Conservation (phyloP, 2,329 filamentous ascomycete species). For the Hymenoscyphus albidus region DNA sequence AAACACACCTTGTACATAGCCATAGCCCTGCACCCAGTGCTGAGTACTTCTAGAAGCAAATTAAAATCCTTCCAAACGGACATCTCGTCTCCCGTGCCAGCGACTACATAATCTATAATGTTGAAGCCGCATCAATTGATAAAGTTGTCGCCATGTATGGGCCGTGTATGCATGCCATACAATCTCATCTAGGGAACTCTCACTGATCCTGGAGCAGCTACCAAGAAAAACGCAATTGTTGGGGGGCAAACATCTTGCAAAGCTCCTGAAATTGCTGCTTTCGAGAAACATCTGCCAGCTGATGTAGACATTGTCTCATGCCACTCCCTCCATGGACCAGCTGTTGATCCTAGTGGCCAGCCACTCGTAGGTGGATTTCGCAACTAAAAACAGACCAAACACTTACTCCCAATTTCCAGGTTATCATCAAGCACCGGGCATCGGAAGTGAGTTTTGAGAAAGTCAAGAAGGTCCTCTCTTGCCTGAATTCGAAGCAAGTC, state of each 20-base stretch:
- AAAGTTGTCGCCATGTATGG: conserved; percentile 83
- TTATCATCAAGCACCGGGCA: conserved; percentile 87
- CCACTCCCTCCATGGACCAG: conserved; percentile 92
- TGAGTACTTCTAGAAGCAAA: conserved; percentile 61
- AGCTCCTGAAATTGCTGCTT: conserved; percentile 89
- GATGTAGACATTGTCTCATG: conserved; percentile 95
- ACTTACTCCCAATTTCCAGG: conserved; percentile 39
- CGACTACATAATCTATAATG: conserved; percentile 98
- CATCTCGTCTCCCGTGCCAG: conserved; percentile 92
- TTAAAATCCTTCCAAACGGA: conserved; percentile 90
- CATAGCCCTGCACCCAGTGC: conserved; percentile 32
- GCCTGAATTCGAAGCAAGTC: conserved; percentile 81
- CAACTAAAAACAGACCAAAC: background rate
- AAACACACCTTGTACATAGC: conserved; percentile 50
- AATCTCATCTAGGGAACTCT: conserved; percentile 6
- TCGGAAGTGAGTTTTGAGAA: conserved; percentile 71
- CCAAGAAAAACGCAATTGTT: conserved; percentile 90
- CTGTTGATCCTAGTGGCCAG: conserved; percentile 82
- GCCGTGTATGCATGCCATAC: conserved; percentile 65
- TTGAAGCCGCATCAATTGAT: conserved; percentile 89
- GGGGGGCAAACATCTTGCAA: conserved; percentile 98
- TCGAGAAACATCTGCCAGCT: conserved; percentile 78
- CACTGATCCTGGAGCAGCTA: conserved; percentile 55
- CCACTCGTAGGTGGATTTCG: conserved; percentile 60
- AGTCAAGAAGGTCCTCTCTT: conserved; percentile 76